A percentile compares a stretch with the other conserved stretches of the same genome.
Conservation (phyloP, 192 early-diverging fungal genomes). For the Backusella psychrophila region DNA sequence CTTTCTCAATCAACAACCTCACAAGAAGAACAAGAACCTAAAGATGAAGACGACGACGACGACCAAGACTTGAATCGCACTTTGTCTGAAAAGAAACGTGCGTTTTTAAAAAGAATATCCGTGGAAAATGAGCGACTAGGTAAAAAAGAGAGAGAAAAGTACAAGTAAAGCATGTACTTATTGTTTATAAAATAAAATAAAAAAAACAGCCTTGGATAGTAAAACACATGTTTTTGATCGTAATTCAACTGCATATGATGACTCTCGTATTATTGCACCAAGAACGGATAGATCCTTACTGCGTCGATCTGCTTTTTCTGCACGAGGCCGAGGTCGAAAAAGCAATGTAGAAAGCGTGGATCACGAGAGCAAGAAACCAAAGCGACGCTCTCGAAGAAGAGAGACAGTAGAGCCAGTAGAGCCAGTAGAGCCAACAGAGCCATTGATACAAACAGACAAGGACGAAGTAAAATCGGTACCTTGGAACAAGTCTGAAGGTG, state of each 20-base stretch:
- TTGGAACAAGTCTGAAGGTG: conserved; percentile 14
- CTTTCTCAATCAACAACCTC: conserved; percentile 6
- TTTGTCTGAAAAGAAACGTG: conserved; percentile 5
- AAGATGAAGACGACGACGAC: neutral
- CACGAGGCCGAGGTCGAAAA: conserved; percentile 10
- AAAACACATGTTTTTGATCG: neutral
- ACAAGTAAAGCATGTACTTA: neutral
- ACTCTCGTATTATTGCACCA: conserved; percentile 13
- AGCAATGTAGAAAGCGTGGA: neutral
- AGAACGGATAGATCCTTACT: neutral
- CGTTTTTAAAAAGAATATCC: conserved; percentile 1
- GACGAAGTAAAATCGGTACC: neutral
- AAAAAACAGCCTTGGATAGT: neutral
- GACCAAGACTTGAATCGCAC: neutral
- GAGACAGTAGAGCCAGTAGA: neutral
- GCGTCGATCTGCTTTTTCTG: conserved; percentile 18
- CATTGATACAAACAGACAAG: neutral
- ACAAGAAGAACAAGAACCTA: neutral
- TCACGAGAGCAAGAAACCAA: neutral
- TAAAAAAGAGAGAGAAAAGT: neutral
- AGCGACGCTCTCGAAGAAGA: neutral
- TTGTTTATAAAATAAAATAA: neutral
- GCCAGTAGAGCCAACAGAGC: neutral
- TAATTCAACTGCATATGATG: neutral
- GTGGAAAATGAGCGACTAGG: neutral